phyloP scores from a whole-genome alignment of 164 flowering plant species.

The Umbellularia californica region DNA sequence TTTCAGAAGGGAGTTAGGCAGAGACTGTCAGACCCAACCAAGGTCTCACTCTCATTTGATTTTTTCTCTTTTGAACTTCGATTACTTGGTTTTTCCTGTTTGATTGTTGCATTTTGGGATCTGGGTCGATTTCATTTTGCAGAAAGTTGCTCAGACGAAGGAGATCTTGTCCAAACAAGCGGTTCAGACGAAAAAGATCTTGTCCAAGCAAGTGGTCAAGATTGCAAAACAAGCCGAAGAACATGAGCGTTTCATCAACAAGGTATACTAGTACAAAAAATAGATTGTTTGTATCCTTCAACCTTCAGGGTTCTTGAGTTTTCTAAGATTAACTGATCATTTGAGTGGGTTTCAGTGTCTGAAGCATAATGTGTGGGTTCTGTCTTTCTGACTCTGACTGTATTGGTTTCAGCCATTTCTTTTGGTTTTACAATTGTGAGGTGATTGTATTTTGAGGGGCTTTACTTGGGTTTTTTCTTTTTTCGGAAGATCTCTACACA shows the following conservation, averaged over 20 bases:
- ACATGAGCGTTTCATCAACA: constrained; percentile 82
- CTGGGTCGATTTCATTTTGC: constrained; percentile 10
- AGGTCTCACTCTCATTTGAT: constrained; percentile 30
- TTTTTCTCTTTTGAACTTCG: not conserved
- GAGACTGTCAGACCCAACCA: constrained; percentile 52
- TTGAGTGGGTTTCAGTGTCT: not conserved
- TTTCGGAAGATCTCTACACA: too few relatives aligned
- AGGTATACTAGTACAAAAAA: constrained; percentile 32
- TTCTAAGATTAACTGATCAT: not conserved
- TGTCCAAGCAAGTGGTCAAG: constrained; percentile 85
- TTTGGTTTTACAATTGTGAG: too few relatives aligned
- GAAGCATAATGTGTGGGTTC: not conserved
- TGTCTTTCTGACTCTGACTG: not conserved
- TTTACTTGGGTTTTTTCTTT: too few relatives aligned
- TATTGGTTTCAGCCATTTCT: too few relatives aligned
- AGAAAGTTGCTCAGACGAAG: constrained; percentile 53
- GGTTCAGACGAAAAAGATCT: constrained; percentile 55
- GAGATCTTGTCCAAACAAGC: too few relatives aligned
- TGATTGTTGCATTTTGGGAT: constrained; percentile 3
- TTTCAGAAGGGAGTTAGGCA: constrained; percentile 31
- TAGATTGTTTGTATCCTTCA: not conserved
- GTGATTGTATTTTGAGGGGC: too few relatives aligned
- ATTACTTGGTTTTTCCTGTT: not conserved
- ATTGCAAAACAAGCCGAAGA: constrained; percentile 94
- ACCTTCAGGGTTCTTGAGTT: not conserved